Evolutionary conservation across 495 filamentous ascomycete species (phyloP).

Genomic region (Aspergillus campestris): DNA sequence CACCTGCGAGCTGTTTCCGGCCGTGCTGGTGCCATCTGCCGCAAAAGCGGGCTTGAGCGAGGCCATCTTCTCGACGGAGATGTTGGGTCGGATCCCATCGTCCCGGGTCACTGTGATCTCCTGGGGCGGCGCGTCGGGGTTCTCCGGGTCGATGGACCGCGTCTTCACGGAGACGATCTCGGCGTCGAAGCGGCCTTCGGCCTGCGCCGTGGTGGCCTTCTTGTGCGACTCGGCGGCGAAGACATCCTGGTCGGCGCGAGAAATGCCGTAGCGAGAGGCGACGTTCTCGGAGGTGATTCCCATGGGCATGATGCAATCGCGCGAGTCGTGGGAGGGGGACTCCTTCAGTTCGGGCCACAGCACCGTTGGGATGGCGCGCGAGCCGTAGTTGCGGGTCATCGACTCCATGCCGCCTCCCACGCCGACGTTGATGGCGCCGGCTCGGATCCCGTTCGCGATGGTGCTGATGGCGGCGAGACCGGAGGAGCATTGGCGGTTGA

Average conservation of each 20-base stretch:
- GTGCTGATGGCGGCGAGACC: constrained; percentile 65
- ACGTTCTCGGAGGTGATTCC: constrained; percentile 91
- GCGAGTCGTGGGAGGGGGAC: constrained; percentile 55
- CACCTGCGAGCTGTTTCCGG: constrained; percentile 81
- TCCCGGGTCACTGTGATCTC: constrained; percentile 60
- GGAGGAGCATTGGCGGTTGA: constrained; percentile 80
- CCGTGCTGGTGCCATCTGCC: constrained; percentile 62
- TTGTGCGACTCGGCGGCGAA: constrained; percentile 69
- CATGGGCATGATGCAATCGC: constrained; percentile 91
- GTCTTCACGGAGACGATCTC: constrained; percentile 72
- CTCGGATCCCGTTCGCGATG: constrained; percentile 61
- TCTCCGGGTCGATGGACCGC: constrained; percentile 44
- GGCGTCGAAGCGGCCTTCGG: constrained; percentile 57
- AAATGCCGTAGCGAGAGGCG: constrained; percentile 66
- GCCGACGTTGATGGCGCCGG: constrained; percentile 65
- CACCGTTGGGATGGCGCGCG: constrained; percentile 69
- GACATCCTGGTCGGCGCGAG: constrained; percentile 67
- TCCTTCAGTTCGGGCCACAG: constrained; percentile 68
- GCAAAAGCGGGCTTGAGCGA: constrained; percentile 82
- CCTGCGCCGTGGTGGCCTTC: constrained; percentile 60
- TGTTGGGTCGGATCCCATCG: constrained; percentile 68
- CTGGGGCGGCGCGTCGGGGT: constrained; percentile 54
- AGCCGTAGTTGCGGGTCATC: constrained; percentile 87
- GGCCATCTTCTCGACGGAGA: constrained; percentile 58
- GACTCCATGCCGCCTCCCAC: constrained; percentile 88